Evolutionary conservation across 176 grass and related monocot species (phyloP).

Genomic region (Canna indica): DNA sequence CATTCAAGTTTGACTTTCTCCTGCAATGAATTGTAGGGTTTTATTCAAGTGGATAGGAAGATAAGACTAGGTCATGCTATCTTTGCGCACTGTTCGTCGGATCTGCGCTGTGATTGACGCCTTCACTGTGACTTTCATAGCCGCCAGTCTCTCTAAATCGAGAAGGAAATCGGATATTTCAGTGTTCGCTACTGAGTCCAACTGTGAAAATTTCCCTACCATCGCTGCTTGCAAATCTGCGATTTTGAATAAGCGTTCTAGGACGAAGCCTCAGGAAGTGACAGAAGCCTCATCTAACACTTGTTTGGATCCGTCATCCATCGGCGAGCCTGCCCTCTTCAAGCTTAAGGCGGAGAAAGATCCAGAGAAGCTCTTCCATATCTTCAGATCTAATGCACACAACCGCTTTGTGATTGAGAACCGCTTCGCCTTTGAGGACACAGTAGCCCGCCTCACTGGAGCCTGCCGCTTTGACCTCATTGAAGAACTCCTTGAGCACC

Average conservation of each 20-base stretch:
- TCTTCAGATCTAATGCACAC: slow-evolving; percentile 61
- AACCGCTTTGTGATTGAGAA: slow-evolving; percentile 77
- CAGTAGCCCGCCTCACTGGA: slow-evolving; percentile 55
- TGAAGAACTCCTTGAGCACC: slow-evolving; percentile 79
- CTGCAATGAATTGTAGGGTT: not conserved
- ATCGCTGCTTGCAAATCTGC: slow-evolving; percentile 58
- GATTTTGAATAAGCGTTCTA: not conserved
- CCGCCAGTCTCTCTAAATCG: slow-evolving; percentile 45
- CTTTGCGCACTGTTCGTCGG: slow-evolving; percentile 40
- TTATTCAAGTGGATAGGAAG: not conserved
- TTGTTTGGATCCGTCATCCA: not conserved
- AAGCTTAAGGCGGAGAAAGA: slow-evolving; percentile 68
- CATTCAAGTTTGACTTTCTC: too few relatives aligned
- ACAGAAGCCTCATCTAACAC: not conserved
- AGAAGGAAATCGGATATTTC: slow-evolving; percentile 35
- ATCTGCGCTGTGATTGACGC: slow-evolving; percentile 77
- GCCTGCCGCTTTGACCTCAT: slow-evolving; percentile 72
- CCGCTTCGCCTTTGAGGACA: slow-evolving; percentile 66
- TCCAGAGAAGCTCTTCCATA: slow-evolving; percentile 65
- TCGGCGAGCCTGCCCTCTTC: slow-evolving; percentile 34
- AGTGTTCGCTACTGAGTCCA: slow-evolving; percentile 22
- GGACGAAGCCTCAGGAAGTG: not conserved
- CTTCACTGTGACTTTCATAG: slow-evolving; percentile 70
- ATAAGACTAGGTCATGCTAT: slow-evolving; percentile 35
- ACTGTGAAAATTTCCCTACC: slow-evolving; percentile 49